phyloP scores from a whole-genome alignment of 2,329 filamentous ascomycete genomes.

The Fusarium phyllophilum region DNA sequence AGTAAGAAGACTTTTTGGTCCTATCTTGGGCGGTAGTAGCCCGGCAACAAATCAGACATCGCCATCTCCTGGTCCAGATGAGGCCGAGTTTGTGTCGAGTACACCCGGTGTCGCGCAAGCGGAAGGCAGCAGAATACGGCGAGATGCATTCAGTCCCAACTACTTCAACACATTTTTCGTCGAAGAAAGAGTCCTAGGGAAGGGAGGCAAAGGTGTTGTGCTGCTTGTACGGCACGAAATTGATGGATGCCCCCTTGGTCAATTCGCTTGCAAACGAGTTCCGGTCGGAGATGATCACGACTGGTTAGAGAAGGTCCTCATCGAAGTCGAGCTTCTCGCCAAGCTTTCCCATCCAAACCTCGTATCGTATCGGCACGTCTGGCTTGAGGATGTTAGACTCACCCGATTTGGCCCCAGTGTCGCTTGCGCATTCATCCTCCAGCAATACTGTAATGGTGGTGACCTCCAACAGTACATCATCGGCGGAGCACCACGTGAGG shows the following conservation, averaged over 20 bases:
- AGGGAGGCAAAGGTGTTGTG: constrained; percentile 94
- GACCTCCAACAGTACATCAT: constrained; percentile 90
- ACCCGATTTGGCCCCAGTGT: constrained; percentile 90
- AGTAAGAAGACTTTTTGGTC: constrained; percentile 63
- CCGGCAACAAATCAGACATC: constrained; percentile 24
- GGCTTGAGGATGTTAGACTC: constrained; percentile 89
- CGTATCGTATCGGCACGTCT: constrained; percentile 96
- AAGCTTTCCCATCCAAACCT: constrained; percentile 93
- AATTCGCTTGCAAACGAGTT: constrained; percentile 96
- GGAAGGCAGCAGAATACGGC: constrained; percentile 77
- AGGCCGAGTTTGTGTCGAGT: constrained; percentile 64
- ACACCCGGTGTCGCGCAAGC: constrained; percentile 58
- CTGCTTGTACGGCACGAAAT: constrained; percentile 92
- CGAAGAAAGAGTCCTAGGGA: constrained; percentile 85
- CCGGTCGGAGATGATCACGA: constrained; percentile 94
- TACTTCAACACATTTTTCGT: constrained; percentile 96
- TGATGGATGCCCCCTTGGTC: constrained; percentile 85
- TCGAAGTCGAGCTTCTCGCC: constrained; percentile 93
- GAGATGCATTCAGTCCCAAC: constrained; percentile 87
- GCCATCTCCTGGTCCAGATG: constrained; percentile 39
- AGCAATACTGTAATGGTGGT: constrained; percentile 96
- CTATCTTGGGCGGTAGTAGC: constrained; percentile 48
- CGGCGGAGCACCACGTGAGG: constrained; percentile 69
- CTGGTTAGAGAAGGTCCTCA: constrained; percentile 92
- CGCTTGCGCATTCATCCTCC: constrained; percentile 94